phyloP scores from a whole-genome alignment of 177 flowering plant genomes.

The Telopea speciosissima region DNA sequence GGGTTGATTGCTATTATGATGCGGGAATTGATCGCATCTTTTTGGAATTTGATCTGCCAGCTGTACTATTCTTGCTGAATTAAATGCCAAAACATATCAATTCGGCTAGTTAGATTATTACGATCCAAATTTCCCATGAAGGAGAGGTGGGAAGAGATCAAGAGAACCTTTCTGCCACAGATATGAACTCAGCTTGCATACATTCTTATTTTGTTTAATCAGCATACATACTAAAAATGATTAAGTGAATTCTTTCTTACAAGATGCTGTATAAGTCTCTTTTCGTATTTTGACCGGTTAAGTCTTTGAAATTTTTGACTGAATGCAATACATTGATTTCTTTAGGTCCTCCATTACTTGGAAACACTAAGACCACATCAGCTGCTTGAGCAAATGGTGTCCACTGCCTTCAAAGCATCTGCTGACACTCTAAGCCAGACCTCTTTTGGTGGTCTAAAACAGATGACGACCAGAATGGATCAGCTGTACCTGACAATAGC shows the following conservation, averaged over 20 bases:
- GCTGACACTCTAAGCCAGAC: conserved; percentile 71
- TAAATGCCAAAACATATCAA: no score
- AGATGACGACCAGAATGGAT: conserved; percentile 62
- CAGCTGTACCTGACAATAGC: conserved; percentile 75
- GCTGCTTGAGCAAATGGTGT: conserved; percentile 92
- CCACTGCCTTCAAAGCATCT: conserved; percentile 86
- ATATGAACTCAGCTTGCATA: no score
- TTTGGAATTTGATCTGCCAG: no score
- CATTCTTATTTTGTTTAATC: no score
- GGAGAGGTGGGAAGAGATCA: no score
- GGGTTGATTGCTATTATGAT: no score
- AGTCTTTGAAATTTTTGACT: neutral
- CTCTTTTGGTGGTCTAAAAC: conserved; percentile 58
- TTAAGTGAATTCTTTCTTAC: neutral
- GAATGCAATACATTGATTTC: conserved; percentile 2
- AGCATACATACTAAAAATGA: neutral
- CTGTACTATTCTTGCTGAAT: no score
- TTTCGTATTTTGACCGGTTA: neutral
- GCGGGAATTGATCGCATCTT: no score
- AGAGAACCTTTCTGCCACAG: neutral
- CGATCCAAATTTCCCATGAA: no score
- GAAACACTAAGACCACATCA: conserved; percentile 80
- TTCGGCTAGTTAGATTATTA: no score
- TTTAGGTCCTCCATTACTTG: conserved; percentile 84
- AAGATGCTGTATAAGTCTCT: neutral